Evolutionary conservation across 164 flowering plant genomes (phyloP).

Genomic region (Liquidambar formosana): DNA sequence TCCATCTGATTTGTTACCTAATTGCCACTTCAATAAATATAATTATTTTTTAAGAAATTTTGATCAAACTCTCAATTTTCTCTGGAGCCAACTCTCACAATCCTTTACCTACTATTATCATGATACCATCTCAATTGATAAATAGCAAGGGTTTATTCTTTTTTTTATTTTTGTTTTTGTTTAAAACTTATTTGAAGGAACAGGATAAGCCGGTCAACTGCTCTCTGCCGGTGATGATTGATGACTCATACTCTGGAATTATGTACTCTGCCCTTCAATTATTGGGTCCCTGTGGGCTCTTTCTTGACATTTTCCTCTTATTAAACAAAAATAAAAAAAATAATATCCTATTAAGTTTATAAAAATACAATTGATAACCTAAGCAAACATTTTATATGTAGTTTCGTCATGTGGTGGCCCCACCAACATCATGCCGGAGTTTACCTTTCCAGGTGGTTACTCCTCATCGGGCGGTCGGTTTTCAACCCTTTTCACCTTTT

Average conservation of each 20-base stretch:
- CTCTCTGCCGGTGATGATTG: background rate
- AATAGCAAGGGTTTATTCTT: no score
- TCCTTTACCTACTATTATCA: no score
- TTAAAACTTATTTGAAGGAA: background rate
- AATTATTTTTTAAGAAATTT: no score
- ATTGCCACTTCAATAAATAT: no score
- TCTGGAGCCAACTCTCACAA: no score
- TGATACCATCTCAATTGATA: no score
- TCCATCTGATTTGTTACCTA: no score
- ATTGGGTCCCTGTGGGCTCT: slow-evolving; percentile 1
- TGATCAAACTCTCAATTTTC: no score
- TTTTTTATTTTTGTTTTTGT: background rate
- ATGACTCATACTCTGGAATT: background rate
- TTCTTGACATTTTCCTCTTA: background rate
- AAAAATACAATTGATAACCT: no score
- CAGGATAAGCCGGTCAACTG: background rate
- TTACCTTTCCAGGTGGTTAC: background rate
- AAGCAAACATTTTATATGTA: no score
- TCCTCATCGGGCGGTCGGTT: background rate
- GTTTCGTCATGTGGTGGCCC: background rate
- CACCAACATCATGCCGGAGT: no score
- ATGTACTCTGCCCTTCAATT: background rate
- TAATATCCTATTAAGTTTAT: background rate
- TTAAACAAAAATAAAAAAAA: background rate
- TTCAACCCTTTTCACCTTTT: no score